Percentiles rank a stretch among this genome's conserved stretches.
Conservation (phyloP, 2,329 filamentous ascomycete species). For the Calonectria multiphialidica region DNA sequence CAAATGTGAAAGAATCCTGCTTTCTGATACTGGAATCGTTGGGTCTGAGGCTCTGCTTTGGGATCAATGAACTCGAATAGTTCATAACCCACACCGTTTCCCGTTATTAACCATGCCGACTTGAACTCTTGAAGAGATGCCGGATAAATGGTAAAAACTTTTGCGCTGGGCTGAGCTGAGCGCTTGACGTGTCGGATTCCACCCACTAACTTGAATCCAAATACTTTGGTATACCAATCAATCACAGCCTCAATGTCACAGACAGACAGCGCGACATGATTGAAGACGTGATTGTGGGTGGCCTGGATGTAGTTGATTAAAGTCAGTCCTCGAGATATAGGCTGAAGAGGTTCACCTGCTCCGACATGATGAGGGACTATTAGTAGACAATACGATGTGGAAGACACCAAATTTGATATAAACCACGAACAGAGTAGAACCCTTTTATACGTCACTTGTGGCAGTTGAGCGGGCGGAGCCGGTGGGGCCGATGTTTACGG, state of each 20-base stretch:
- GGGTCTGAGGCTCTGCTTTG: not conserved
- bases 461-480: not conserved
- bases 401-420: too few species aligned
- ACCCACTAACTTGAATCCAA: not conserved
- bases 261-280: not conserved
- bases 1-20: constrained; percentile 2
- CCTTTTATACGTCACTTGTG: not conserved
- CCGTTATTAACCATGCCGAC: not conserved
- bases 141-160: not conserved
- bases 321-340: not conserved
- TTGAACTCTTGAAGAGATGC: not conserved
- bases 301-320: not conserved
- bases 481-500: not conserved
- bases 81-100: not conserved
- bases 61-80: not conserved
- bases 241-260: not conserved
- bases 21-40: not conserved
- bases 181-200: not conserved
- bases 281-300: not conserved
- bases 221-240: not conserved
- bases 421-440: too few species aligned
- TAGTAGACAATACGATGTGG: too few species aligned
- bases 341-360: not conserved
- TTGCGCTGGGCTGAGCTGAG: not conserved
- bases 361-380: not conserved